Evolutionary conservation across 2,329 filamentous ascomycete species (phyloP).

Genomic region (Ilyonectria destructans): DNA sequence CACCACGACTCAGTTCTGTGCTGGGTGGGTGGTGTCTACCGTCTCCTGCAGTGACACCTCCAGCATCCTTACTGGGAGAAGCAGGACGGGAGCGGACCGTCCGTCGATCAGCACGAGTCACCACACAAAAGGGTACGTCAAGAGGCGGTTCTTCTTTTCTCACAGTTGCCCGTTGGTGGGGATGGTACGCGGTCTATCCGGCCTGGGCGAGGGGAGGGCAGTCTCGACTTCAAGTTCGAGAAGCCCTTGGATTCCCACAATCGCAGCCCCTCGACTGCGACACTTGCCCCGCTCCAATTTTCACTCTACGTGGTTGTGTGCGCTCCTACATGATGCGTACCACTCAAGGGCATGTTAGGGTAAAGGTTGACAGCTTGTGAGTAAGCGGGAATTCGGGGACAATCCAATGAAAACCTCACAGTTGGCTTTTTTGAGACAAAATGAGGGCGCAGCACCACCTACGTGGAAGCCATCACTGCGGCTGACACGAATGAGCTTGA

Average conservation of each 20-base stretch:
- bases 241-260: not conserved
- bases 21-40: slow-evolving; percentile 23
- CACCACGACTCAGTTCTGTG: slow-evolving; percentile 29
- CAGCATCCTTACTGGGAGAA: slow-evolving; percentile 38
- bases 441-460: slow-evolving; percentile 31
- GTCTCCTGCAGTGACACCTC: not conserved
- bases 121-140: slow-evolving; percentile 31
- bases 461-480: slow-evolving; percentile 9
- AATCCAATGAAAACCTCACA: slow-evolving; percentile 22
- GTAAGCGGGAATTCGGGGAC: slow-evolving; percentile 27
- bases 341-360: slow-evolving; percentile 4
- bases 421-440: slow-evolving; percentile 27
- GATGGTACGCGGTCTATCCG: slow-evolving; percentile 1
- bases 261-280: not conserved
- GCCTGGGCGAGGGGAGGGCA: not conserved
- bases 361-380: slow-evolving; percentile 14
- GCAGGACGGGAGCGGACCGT: slow-evolving; percentile 47
- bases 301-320: slow-evolving; percentile 5
- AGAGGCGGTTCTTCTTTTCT: slow-evolving; percentile 4
- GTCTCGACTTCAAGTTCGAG: not conserved
- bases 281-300: not conserved
- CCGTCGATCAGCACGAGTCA: slow-evolving; percentile 43
- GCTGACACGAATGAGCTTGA: slow-evolving; percentile 13
- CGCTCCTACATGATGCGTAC: slow-evolving; percentile 5
- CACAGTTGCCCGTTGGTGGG: slow-evolving; percentile 12